phyloP scores from a whole-genome alignment of 495 filamentous ascomycete species.

The Physcia stellaris region DNA sequence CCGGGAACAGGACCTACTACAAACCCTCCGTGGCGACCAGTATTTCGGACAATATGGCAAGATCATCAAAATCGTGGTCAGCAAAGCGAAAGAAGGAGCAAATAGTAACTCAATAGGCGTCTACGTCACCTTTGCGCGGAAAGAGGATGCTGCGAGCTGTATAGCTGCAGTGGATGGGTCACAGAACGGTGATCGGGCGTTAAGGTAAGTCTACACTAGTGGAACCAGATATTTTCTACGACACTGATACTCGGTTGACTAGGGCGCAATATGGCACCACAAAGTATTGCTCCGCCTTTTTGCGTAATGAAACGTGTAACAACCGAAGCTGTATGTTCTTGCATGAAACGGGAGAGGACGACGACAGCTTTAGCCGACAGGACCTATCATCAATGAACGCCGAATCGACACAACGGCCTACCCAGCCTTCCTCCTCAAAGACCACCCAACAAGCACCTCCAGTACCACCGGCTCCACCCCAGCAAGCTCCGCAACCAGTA shows the following conservation, averaged over 20 bases:
- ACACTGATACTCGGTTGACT: constrained; percentile 2
- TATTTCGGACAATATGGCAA: constrained; percentile 99
- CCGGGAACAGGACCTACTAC: constrained; percentile 77
- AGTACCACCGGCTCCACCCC: constrained; percentile 35
- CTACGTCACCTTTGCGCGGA: constrained; percentile 88
- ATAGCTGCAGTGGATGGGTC: constrained; percentile 88
- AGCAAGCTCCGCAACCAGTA: constrained; percentile 27
- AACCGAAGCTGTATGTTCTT: constrained; percentile 96
- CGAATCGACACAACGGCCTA: constrained; percentile 12
- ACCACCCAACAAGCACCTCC: constrained; percentile 25
- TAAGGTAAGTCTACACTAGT: constrained; percentile 37
- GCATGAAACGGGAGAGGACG: constrained; percentile 91
- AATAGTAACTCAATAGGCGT: constrained; percentile 78
- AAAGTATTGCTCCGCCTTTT: constrained; percentile 96
- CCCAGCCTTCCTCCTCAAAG: constrained; percentile 7
- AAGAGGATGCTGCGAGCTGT: constrained; percentile 75
- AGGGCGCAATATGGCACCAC: constrained; percentile 95
- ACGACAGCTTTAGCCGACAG: constrained; percentile 89
- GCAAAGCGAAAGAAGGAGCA: constrained; percentile 70
- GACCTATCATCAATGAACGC: constrained; percentile 95
- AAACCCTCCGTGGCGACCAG: constrained; percentile 70
- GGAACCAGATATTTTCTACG: constrained; percentile 4
- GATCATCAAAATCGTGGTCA: constrained; percentile 97
- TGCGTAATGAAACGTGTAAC: constrained; percentile 81
- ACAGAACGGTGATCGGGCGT: constrained; percentile 69